A percentile compares a stretch with the other conserved stretches of the same genome.
Conservation (phyloP, 1,139 yeast species). For the Protomyces pachydermus region DNA sequence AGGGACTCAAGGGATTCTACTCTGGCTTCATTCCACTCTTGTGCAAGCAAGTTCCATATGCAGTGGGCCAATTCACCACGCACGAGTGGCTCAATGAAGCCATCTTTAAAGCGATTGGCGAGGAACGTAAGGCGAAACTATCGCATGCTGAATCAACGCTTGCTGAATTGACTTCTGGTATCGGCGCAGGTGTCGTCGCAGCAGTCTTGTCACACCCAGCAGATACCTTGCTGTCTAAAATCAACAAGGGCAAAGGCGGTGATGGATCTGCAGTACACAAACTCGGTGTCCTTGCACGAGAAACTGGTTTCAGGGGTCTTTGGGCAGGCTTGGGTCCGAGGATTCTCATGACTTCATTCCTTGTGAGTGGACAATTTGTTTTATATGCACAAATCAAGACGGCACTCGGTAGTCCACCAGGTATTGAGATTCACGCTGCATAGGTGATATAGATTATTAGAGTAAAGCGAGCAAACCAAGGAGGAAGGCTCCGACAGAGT, state of each 20-base stretch:
- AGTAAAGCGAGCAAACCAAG: neutral
- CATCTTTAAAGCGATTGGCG: constrained; percentile 55
- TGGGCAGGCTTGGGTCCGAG: constrained; percentile 95
- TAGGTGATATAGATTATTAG: neutral
- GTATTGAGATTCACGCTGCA: constrained; percentile 17
- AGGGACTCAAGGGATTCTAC: constrained; percentile 79
- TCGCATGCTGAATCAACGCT: constrained; percentile 45
- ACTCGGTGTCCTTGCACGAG: constrained; percentile 54
- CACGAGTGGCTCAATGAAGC: constrained; percentile 82
- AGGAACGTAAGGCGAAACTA: constrained; percentile 52
- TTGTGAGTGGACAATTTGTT: constrained; percentile 95
- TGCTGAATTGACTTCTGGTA: constrained; percentile 74
- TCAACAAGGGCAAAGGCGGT: constrained; percentile 69
- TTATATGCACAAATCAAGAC: constrained; percentile 92
- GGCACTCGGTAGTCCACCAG: constrained; percentile 79
- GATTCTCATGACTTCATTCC: constrained; percentile 92
- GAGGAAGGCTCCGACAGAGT: neutral
- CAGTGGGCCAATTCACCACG: constrained; percentile 83
- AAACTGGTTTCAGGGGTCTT: constrained; percentile 81
- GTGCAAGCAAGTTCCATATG: constrained; percentile 87
- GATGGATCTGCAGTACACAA: constrained; percentile 53
- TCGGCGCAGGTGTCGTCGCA: constrained; percentile 85
- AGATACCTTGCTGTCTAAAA: constrained; percentile 83
- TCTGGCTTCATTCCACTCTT: constrained; percentile 87
- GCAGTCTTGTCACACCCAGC: constrained; percentile 89